Conservation (phyloP, 768 basidiomycete genomes). For the Podaxis sp. region DNA sequence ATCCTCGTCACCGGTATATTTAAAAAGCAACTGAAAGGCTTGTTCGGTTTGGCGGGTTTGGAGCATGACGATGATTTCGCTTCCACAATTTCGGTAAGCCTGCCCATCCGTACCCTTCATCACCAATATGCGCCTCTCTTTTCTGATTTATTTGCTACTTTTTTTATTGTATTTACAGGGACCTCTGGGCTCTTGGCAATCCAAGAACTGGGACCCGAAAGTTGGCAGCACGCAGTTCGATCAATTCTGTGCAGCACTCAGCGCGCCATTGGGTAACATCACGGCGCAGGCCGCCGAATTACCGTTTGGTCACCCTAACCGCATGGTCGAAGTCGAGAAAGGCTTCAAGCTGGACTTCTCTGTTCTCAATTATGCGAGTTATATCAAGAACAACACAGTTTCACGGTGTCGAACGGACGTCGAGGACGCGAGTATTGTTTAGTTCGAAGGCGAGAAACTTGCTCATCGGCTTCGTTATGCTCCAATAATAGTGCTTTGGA, state of each 20-base stretch:
- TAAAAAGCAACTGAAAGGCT: slow-evolving; percentile 52
- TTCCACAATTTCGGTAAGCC: slow-evolving; percentile 55
- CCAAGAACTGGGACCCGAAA: slow-evolving; percentile 80
- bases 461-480: neutral
- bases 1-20: slow-evolving; percentile 47
- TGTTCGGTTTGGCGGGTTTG: slow-evolving; percentile 72
- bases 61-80: slow-evolving; percentile 77
- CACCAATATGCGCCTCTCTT: neutral
- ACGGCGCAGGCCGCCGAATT: slow-evolving; percentile 26
- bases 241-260: slow-evolving; percentile 60
- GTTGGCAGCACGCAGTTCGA: slow-evolving; percentile 62
- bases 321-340: slow-evolving; percentile 42
- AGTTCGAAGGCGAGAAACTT: neutral
- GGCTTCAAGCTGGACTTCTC: slow-evolving; percentile 52
- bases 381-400: slow-evolving; percentile 48
- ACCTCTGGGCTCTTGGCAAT: slow-evolving; percentile 76
- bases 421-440: slow-evolving; percentile 27
- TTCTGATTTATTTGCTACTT: neutral
- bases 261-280: slow-evolving; percentile 34
- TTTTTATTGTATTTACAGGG: slow-evolving; percentile 3
- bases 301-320: slow-evolving; percentile 44
- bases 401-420: slow-evolving; percentile 14
- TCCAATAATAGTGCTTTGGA: slow-evolving; percentile 69
- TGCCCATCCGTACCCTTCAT: slow-evolving; percentile 16
- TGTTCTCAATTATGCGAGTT: slow-evolving; percentile 70